These are phyloP conservation scores for Cantharellus anzutake DNA, from an alignment of 768 basidiomycete genomes.

Conservation along the genomic window DNA sequence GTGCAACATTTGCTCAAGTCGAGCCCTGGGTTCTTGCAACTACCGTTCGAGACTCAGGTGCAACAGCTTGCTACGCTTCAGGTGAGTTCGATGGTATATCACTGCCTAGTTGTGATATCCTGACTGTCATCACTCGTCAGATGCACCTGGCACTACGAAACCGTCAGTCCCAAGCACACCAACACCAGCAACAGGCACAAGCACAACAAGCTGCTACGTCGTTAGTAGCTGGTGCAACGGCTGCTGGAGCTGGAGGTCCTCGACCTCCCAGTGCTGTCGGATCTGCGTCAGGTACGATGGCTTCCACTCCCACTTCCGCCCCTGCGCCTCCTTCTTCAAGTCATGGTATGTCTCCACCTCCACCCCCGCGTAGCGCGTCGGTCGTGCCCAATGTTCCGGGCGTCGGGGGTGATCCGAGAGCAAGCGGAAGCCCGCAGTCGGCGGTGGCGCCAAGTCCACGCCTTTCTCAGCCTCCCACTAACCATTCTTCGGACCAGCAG, in stretches of 20 bases:
- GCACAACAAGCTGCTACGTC: background rate
- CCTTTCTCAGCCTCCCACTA: background rate
- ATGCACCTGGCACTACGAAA: background rate
- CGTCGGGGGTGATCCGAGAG: background rate
- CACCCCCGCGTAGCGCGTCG: background rate
- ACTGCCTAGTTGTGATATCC: background rate
- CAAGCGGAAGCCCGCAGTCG: background rate
- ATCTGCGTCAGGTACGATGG: background rate
- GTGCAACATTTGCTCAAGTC: background rate
- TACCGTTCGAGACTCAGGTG: constrained; percentile 1
- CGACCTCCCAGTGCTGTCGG: background rate
- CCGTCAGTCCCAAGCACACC: background rate
- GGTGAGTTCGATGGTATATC: background rate
- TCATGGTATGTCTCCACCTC: background rate
- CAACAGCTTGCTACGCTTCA: background rate
- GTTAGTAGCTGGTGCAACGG: background rate
- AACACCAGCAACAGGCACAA: background rate
- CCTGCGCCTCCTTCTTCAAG: background rate
- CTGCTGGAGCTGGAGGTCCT: background rate
- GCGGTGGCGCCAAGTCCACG: background rate
- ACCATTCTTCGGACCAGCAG: background rate
- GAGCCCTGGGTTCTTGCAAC: background rate
- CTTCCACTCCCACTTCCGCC: background rate
- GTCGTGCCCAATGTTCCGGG: background rate
- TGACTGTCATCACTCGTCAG: background rate